phyloP scores from a whole-genome alignment of 495 filamentous ascomycete species.

The Aspergillus leporis region DNA sequence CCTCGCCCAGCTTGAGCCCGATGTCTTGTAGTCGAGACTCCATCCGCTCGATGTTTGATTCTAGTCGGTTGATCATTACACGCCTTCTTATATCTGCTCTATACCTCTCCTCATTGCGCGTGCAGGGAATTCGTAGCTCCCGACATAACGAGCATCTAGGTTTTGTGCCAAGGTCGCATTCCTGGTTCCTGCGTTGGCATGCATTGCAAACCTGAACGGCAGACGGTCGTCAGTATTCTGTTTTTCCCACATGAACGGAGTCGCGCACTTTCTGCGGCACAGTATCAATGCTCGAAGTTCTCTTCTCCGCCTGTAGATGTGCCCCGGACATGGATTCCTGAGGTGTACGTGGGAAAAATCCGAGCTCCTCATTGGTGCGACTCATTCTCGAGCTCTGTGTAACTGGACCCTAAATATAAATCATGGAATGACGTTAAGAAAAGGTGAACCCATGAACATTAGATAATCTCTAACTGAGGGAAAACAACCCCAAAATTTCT shows the following conservation, averaged over 20 bases:
- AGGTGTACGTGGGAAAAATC: neutral
- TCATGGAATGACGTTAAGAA: neutral
- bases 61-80: conserved; percentile 16
- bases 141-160: conserved; percentile 5
- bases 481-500: neutral
- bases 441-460: neutral
- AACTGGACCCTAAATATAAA: neutral
- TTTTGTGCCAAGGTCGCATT: conserved; percentile 3
- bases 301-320: neutral
- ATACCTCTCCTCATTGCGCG: conserved; percentile 4
- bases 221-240: neutral
- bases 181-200: conserved; percentile 11
- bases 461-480: neutral
- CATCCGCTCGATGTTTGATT: conserved; percentile 14
- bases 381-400: neutral
- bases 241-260: neutral
- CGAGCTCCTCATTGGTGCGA: neutral
- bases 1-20: neutral
- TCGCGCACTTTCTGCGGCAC: conserved; percentile 9
- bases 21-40: conserved; percentile 10
- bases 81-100: conserved; percentile 6
- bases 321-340: neutral
- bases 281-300: neutral
- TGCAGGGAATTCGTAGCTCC: neutral
- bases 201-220: conserved; percentile 4